phyloP scores from a whole-genome alignment of 805 yeast species.

The Candida nemodendra region DNA sequence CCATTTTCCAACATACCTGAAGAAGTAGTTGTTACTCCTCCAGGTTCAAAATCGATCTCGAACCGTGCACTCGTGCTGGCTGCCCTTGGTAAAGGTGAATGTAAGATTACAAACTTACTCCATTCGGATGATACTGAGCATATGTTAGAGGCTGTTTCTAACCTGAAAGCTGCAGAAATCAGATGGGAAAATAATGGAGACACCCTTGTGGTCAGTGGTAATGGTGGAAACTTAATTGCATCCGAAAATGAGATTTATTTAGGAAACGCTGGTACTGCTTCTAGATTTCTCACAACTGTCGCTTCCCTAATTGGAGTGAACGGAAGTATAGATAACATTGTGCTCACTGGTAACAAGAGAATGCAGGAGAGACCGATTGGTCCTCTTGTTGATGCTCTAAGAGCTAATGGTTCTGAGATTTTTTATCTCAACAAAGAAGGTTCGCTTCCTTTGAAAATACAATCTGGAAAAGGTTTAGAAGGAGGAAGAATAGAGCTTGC shows the following conservation, averaged over 20 bases:
- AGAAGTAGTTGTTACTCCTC: conserved; percentile 65
- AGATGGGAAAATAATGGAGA: conserved; percentile 87
- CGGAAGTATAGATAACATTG: conserved; percentile 42
- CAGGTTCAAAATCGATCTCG: conserved; percentile 96
- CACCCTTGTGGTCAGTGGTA: conserved; percentile 79
- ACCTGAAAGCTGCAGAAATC: conserved; percentile 78
- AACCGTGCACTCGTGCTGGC: conserved; percentile 93
- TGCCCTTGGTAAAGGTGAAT: conserved; percentile 83
- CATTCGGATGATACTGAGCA: conserved; percentile 97
- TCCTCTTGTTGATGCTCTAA: conserved; percentile 88
- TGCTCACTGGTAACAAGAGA: conserved; percentile 89
- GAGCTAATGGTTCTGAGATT: conserved; percentile 73
- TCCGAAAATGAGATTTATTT: conserved; percentile 70
- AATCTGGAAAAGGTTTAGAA: conserved; percentile 65
- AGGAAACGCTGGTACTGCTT: conserved; percentile 98
- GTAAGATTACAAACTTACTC: conserved; percentile 77
- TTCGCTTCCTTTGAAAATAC: conserved; percentile 77
- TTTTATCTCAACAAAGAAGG: conserved; percentile 73
- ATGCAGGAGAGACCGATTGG: conserved; percentile 98
- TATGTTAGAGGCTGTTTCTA: conserved; percentile 84
- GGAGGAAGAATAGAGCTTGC: conserved; percentile 94
- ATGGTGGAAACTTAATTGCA: conserved; percentile 74
- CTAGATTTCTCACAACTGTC: conserved; percentile 89
- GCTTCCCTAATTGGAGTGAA: conserved; percentile 74
- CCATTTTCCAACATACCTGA: conserved; percentile 46